Evolutionary conservation across 495 filamentous ascomycete genomes (phyloP).

Genomic region (Thermochaetoides thermophila): DNA sequence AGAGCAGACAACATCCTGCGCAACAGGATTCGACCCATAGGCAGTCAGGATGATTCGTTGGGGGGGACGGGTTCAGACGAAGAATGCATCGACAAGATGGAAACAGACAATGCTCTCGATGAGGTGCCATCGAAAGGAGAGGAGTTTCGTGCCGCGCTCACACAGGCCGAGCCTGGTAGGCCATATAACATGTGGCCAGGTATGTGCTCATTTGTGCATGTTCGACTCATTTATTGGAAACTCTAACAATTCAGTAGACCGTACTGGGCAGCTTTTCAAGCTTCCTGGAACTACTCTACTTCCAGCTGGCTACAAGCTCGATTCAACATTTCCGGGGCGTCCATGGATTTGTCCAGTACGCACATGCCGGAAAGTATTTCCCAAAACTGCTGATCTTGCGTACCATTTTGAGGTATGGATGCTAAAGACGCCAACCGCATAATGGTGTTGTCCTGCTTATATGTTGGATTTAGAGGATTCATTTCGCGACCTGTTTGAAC

Average conservation of each 20-base stretch:
- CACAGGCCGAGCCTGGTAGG: not conserved
- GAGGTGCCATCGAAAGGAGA: not conserved
- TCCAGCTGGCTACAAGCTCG: slow-evolving; percentile 13
- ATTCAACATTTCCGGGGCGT: slow-evolving; percentile 2
- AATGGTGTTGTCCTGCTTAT: too few relatives aligned
- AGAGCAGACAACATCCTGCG: not conserved
- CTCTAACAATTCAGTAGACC: not conserved
- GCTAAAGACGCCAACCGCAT: not conserved
- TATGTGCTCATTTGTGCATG: not conserved
- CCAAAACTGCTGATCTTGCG: slow-evolving; percentile 6
- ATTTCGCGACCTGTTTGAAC: slow-evolving; percentile 16
- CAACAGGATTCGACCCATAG: too few relatives aligned
- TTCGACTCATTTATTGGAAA: too few relatives aligned
- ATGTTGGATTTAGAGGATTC: slow-evolving; percentile 5
- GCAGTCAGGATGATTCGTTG: not conserved
- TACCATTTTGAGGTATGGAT: slow-evolving; percentile 9
- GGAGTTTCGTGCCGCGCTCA: not conserved
- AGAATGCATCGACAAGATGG: not conserved
- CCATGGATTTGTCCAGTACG: slow-evolving; percentile 16
- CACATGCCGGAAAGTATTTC: slow-evolving; percentile 8
- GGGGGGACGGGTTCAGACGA: not conserved
- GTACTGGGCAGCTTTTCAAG: too few relatives aligned
- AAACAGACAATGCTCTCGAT: not conserved
- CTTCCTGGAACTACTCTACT: slow-evolving; percentile 5
- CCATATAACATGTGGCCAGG: not conserved